Evolutionary conservation across 495 filamentous ascomycete species (phyloP), one percentile per base, ranked within the genome.

Genomic region (Hypoxylon fuscum): DNA sequence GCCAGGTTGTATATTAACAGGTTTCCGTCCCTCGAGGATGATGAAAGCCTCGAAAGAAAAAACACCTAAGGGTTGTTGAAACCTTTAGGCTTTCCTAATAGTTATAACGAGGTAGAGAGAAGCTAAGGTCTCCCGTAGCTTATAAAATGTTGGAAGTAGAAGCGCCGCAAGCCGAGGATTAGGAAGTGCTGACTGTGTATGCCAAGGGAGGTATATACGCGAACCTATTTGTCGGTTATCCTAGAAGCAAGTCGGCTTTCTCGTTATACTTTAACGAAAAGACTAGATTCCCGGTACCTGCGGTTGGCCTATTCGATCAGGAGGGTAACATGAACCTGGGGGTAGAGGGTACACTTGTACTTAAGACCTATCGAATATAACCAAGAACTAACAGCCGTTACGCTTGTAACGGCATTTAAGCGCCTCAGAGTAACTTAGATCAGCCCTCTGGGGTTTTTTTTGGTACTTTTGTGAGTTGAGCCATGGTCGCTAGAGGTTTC

Each of bases 151-250:
- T n/a, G 34, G 34, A 47, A 48, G 56, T 43, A 53, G 45, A 56
- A 54, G 37, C 56, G 52, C 57, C 52, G 47, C 42, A 38, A 51
- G 53, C 56, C 56, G 56, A 66, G 35, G 60, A 66, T 61, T 53
- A 66, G 41, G 51, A 42, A 61, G 31, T 35, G 53, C 47, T 66
- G 42, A 57, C 47, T 57, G 49, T 22, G 57, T 52, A 35, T 53
- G 63, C 56, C 56, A 54, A 66, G 63, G 63, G 61, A 57, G 62
- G 51, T 61, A 60, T 64, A 59, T 52, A 55, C 41, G 45, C 46
- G 46, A 37, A 48, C 51, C 44, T 66, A 66, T 57, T 60, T 55
- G 62, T 59, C 51, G 52, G 40, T 45, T 61, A 61, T 60, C 46
- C 34, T 34, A 53, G 35, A 42, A 44, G 46, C 40, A 56, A 51